Base-by-base conservation (phyloP, 441 rosid genomes). In the Populus hybrid region DNA sequence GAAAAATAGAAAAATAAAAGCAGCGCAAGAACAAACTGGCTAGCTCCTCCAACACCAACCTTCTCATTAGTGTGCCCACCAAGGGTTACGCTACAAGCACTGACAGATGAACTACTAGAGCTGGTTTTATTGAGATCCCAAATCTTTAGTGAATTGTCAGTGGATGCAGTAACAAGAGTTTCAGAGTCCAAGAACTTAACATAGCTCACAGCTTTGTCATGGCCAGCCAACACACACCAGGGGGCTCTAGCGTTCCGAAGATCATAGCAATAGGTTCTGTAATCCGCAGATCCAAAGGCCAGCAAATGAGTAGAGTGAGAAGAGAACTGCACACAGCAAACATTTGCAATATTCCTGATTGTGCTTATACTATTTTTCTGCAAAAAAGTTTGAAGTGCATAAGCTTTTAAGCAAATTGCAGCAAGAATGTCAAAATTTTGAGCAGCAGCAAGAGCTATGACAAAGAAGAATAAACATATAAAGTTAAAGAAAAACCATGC, bases 251-350 rank as follows among this genome's bases (percentile, higher is more conserved):
- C 26, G 83, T 97, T 88, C 64, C 99, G 87, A 76, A 92, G 87
- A 87, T 97, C 99, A 67, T 94, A 97, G 86, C 98, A 93, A 84
- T 91, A 97, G 28, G 95, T 93, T 85, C 83, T 89, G 84, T 88
- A 94, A 85, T 97, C 97, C 65, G 98, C 91, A 69, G 99, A 97
- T 56, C 99, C 99, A 82, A 93, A 93, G 66, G 98, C 99, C 86
- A 97, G 87, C 64, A 94, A 79, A 85, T 94, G 90, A 85, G 92
- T 70, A 26, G 99, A 93, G 79, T 90, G 86, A 29, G 95, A 78
- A 74, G 99, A 94, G 87, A 97, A 94, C 84, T 97, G 99, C 78
- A 97, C 98, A 56, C 94, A 92, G 82, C 99, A 97, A 76, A 93
- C 90, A 81, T 94, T 97, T 71, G 99, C 97, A 77, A 84, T 84